Evolutionary conservation across 306 rosid species (phyloP).

Genomic region (Cicer cuneatum): DNA sequence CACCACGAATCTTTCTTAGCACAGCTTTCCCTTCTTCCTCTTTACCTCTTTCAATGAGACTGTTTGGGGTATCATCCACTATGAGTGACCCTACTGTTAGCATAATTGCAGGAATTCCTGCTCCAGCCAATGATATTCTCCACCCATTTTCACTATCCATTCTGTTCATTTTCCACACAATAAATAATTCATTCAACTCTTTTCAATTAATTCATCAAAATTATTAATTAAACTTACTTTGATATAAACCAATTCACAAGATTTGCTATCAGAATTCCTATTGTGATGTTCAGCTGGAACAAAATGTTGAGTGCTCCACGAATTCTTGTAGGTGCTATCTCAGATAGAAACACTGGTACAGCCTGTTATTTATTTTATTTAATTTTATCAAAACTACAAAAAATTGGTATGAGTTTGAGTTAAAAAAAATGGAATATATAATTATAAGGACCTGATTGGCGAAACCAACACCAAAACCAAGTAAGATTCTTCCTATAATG

Average conservation of each 20-base stretch:
- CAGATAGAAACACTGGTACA: conserved; percentile 71
- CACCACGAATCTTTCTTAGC: conserved; percentile 63
- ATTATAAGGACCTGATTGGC: conserved; percentile 62
- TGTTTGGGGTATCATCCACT: conserved; percentile 63
- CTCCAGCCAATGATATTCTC: conserved; percentile 68
- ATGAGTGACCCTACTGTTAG: conserved; percentile 51
- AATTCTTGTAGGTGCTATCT: conserved; percentile 73
- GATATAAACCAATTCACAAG: conserved; percentile 58
- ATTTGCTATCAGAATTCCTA: conserved; percentile 71
- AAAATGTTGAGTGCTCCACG: conserved; percentile 76
- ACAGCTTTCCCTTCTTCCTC: conserved; percentile 58
- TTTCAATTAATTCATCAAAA: no score
- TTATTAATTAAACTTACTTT: conserved; percentile 42
- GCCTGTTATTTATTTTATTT: conserved; percentile 36
- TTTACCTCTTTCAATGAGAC: conserved; percentile 61
- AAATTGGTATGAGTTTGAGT: no score
- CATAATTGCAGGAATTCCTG: conserved; percentile 57
- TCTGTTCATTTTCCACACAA: conserved; percentile 32
- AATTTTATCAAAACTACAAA: background rate
- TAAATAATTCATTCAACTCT: no score
- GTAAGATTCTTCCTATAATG: conserved; percentile 63
- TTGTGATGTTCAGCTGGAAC: conserved; percentile 68
- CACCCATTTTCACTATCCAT: conserved; percentile 68
- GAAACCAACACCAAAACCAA: conserved; percentile 88
- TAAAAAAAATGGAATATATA: no score